Conservation (phyloP, 1,139 yeast species). For the Spathaspora jeffriesii region DNA sequence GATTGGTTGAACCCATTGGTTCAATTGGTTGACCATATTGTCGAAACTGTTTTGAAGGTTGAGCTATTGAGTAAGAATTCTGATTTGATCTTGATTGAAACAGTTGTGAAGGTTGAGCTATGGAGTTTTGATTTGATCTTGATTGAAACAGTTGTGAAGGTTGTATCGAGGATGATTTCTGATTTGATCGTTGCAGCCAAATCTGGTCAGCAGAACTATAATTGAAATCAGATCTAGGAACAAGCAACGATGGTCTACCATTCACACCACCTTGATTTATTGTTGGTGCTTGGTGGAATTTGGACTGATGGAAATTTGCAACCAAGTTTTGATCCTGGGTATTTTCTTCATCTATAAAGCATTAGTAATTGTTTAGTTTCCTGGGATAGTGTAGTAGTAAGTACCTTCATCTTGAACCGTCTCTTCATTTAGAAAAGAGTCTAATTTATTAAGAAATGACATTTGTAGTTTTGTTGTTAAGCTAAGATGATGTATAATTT, state of each 20-base stretch:
- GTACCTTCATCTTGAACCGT: slow-evolving; percentile 8
- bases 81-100: no score
- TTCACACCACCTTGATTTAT: not conserved
- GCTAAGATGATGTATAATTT: not conserved
- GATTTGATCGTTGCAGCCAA: not conserved
- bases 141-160: not conserved
- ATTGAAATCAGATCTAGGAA: slow-evolving; percentile 6
- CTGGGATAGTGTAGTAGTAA: not conserved
- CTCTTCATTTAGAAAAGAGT: slow-evolving; percentile 7
- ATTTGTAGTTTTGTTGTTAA: slow-evolving; percentile 4
- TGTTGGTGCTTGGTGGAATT: not conserved
- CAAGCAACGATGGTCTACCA: slow-evolving; percentile 3
- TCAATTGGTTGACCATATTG: not conserved
- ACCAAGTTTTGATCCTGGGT: not conserved
- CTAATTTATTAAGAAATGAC: slow-evolving; percentile 13
- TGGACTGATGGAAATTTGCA: not conserved
- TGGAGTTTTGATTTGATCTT: not conserved
- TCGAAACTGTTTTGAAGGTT: not conserved
- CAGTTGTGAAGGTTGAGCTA: not conserved
- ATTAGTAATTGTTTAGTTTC: not conserved
- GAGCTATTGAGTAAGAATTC: not conserved
- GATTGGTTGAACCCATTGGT: not conserved
- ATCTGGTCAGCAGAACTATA: not conserved
- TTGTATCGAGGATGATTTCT: not conserved
- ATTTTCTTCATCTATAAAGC: not conserved